Evolutionary conservation across 331 rosid genomes (phyloP).

Genomic region (Prunus yedoensis): DNA sequence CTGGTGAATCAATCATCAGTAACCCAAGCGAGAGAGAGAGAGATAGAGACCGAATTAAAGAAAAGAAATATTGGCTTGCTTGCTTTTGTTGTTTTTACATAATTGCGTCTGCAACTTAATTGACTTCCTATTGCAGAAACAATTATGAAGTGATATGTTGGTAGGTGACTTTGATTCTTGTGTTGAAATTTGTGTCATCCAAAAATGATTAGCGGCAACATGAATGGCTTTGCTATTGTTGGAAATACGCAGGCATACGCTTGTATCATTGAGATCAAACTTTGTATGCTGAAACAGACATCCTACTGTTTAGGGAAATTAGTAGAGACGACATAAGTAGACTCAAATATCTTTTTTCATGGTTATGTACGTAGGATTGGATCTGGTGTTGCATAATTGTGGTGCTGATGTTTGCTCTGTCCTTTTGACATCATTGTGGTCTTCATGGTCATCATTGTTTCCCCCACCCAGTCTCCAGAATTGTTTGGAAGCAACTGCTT

Average conservation of each 20-base stretch:
- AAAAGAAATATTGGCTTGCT: background rate
- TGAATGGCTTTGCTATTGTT: conserved; percentile 9
- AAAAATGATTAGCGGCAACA: conserved; percentile 19
- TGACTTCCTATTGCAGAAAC: conserved; percentile 10
- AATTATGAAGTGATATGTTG: background rate
- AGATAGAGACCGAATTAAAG: too few species aligned
- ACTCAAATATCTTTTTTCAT: background rate
- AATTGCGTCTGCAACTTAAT: conserved; percentile 8
- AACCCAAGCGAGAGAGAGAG: too few species aligned
- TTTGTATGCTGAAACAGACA: conserved; percentile 39
- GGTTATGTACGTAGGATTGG: background rate
- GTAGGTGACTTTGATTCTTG: conserved; percentile 22
- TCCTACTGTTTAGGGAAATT: conserved; percentile 18
- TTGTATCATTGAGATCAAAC: conserved; percentile 29
- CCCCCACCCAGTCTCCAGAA: conserved; percentile 24
- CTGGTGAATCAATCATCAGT: too few species aligned
- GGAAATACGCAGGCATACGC: background rate
- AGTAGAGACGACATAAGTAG: background rate
- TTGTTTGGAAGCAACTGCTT: conserved; percentile 31
- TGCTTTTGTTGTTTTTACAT: background rate
- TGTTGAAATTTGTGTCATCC: background rate
- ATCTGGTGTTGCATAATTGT: conserved; percentile 5
- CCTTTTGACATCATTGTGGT: conserved; percentile 37
- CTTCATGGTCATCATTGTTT: conserved; percentile 39
- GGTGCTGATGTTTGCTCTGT: conserved; percentile 19